Evolutionary conservation across 192 early-diverging fungal genomes (phyloP).

Genomic region (Piromyces sp.): DNA sequence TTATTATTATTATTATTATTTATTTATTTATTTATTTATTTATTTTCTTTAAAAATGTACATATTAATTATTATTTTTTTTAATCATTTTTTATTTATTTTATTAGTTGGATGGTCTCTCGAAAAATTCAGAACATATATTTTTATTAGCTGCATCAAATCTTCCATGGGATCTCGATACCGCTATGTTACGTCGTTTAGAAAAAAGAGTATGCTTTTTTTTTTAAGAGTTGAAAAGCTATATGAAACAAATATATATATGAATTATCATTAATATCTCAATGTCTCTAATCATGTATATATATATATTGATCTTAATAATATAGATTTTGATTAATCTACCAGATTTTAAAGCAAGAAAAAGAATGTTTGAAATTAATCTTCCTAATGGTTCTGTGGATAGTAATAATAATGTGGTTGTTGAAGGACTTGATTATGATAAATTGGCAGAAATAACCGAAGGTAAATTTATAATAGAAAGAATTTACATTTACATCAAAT

Average conservation of each 20-base stretch:
- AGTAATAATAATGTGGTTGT: constrained; percentile 4
- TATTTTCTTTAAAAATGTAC: no score
- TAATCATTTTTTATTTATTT: no score
- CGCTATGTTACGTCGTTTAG: constrained; percentile 33
- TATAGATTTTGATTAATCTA: constrained; percentile 27
- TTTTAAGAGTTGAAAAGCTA: no score
- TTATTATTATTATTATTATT: no score
- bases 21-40: no score
- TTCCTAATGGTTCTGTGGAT: constrained; percentile 6
- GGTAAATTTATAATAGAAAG: no score
- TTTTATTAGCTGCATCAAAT: constrained; percentile 31
- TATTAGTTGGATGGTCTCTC: constrained; percentile 27
- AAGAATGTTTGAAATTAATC: constrained; percentile 18
- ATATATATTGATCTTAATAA: no score
- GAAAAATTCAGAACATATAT: constrained; percentile 22
- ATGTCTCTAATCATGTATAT: no score
- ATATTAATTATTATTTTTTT: background rate
- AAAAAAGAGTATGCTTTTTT: constrained; percentile 19
- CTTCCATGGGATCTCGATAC: constrained; percentile 38
- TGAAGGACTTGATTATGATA: constrained; percentile 15
- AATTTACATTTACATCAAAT: no score
- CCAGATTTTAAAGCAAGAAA: constrained; percentile 17
- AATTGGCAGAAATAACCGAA: constrained; percentile 15
- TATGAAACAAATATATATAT: no score
- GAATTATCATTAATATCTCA: no score